Percentiles rank a stretch among this genome's conserved stretches.
phyloP scores from a whole-genome alignment of 1,284 basidiomycete genomes.

The Heterobasidion occidentale region DNA sequence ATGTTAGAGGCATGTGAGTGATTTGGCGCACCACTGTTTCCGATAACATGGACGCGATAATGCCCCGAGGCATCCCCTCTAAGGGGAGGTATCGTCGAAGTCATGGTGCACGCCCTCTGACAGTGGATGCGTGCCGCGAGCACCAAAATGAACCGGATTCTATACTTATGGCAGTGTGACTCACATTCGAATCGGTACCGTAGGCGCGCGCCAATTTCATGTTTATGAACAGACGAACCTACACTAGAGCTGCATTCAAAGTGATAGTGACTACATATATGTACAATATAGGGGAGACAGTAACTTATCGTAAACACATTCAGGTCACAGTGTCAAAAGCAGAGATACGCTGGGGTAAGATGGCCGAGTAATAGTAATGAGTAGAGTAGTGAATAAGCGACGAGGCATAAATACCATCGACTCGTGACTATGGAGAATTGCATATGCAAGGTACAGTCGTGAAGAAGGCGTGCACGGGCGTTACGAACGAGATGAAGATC shows the following conservation, averaged over 20 bases:
- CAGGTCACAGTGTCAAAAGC: not conserved
- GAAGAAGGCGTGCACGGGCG: not conserved
- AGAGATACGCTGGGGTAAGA: not conserved
- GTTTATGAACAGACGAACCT: not conserved
- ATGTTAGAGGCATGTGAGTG: constrained; percentile 1
- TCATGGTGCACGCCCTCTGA: constrained; percentile 3
- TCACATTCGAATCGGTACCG: not conserved
- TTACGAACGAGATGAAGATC: not conserved
- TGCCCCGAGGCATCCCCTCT: constrained; percentile 38
- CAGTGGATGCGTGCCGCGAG: no score
- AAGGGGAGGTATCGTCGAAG: constrained; percentile 16
- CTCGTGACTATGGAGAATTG: not conserved
- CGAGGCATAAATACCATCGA: not conserved
- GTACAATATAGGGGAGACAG: not conserved
- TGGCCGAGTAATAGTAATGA: not conserved
- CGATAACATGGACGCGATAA: constrained; percentile 42
- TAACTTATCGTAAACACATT: not conserved
- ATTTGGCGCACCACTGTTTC: constrained; percentile 42
- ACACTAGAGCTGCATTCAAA: not conserved
- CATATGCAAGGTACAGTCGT: not conserved
- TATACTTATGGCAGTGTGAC: not conserved
- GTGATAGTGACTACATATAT: not conserved
- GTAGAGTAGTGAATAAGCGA: not conserved
- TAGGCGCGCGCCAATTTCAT: not conserved
- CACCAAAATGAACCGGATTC: not conserved